A percentile compares a stretch with the other conserved stretches of the same genome.
Evolutionary conservation across 83 land plant genomes (phyloP).

Genomic region (Diphasiastrum complanatum): DNA sequence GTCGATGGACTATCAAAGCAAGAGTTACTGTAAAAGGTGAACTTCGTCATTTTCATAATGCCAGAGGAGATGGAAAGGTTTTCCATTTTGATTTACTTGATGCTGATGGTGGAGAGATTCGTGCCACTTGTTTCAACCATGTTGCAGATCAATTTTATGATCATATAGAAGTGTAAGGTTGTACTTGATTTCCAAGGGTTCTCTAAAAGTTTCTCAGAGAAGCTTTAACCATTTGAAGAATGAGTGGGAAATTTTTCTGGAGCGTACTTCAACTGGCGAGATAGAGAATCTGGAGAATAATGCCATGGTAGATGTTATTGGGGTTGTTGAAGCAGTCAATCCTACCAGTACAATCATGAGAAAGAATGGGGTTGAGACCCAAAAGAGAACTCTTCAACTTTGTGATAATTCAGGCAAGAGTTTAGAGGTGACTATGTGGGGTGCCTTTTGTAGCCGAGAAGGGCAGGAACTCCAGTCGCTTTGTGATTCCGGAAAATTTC

Average conservation of each 20-base stretch:
- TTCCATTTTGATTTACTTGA: constrained; percentile 94
- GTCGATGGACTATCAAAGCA: constrained; percentile 95
- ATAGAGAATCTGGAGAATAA: constrained; percentile 69
- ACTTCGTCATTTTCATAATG: constrained; percentile 81
- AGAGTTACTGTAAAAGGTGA: constrained; percentile 88
- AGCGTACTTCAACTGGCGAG: constrained; percentile 61
- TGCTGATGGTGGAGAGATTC: constrained; percentile 90
- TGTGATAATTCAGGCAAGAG: constrained; percentile 70
- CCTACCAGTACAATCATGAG: constrained; percentile 70
- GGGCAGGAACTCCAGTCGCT: constrained; percentile 73
- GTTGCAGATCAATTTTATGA: constrained; percentile 84
- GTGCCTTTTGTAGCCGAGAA: constrained; percentile 78
- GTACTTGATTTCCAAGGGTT: constrained; percentile 80
- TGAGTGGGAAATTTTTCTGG: constrained; percentile 91
- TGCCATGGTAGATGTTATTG: constrained; percentile 71
- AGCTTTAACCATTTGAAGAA: constrained; percentile 88
- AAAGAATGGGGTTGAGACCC: constrained; percentile 93
- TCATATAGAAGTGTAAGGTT: constrained; percentile 59
- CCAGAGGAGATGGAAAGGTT: constrained; percentile 91
- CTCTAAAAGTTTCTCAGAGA: constrained; percentile 86
- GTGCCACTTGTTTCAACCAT: constrained; percentile 85
- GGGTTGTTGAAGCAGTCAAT: constrained; percentile 60
- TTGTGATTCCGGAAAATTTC: constrained; percentile 52
- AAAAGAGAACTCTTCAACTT: constrained; percentile 66
- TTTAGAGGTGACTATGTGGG: constrained; percentile 92